Base-by-base conservation (phyloP, 2,329 filamentous ascomycete genomes). In the Diplodia sapinea region DNA sequence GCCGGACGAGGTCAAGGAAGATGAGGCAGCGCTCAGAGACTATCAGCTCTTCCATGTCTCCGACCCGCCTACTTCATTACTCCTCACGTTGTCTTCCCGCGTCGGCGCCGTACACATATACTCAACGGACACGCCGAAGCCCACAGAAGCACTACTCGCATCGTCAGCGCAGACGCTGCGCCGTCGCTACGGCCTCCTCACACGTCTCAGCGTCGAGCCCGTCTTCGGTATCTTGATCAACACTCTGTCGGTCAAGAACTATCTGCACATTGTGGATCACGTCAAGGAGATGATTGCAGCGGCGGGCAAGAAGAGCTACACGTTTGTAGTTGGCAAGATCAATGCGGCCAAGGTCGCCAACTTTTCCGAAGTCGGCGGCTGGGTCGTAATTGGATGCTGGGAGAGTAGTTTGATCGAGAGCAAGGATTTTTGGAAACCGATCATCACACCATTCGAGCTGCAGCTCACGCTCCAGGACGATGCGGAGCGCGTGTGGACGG, bases 311-410 rank as follows among this genome's bases (percentile, higher is more conserved):
- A 99, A 98, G 82, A 91, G 88, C 77, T 99, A 99, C 78, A 92
- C 94, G 1, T 92, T 99, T 57, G 95, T 99, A 1, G 95, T 99
- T 0, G 95, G 95, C 68, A 98, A 98, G 78, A 84, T 99, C 31
- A 99, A 98, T 75, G 90, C 94, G 0, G 94, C 94, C 47, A 99
- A 99, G 78, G 85, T 99, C 26, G 95, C 95, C 59, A 99, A 99
- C 79, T 99, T 99, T 80, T 88, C 91, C 68, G 95, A 99, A 78
- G 88, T 99, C 5, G 94, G 93, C 52, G 94, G 93, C 17, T 99
- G 95, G 95, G 93, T 98, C 0, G 93, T 98, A 0, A 92, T 99
- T 11, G 94, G 95, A 2, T 99, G 95, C 79, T 99, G 95, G 95
- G 95, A 99, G 81, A 97, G 94, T 77, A 93, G 91, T 69, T 82